These are phyloP conservation scores for Podospora bellae-mahoneyi DNA, from an alignment of 495 filamentous ascomycete species.

Conservation along the genomic window DNA sequence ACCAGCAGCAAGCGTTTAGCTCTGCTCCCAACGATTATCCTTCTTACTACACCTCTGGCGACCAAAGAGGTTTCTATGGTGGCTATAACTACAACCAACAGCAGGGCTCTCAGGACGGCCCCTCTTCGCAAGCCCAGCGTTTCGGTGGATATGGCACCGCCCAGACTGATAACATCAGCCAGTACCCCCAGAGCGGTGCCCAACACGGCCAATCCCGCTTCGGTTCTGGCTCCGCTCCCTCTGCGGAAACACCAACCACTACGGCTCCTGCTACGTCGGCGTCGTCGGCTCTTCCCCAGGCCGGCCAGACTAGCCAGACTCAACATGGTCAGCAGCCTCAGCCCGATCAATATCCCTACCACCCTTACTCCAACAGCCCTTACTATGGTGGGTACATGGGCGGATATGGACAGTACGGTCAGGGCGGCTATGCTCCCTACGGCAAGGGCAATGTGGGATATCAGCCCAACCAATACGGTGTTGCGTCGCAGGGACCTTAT, in stretches of 20 bases:
- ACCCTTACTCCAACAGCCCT: conserved; percentile 77
- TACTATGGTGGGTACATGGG: conserved; percentile 80
- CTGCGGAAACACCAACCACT: conserved; percentile 76
- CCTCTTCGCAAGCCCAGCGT: conserved; percentile 59
- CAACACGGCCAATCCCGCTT: conserved; percentile 32
- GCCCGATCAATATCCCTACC: conserved; percentile 60
- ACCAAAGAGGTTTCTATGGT: conserved; percentile 63
- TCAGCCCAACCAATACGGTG: conserved; percentile 74
- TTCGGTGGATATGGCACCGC: conserved; percentile 70
- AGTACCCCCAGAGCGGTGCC: conserved; percentile 67
- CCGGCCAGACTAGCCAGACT: conserved; percentile 63
- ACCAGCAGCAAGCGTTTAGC: conserved; percentile 57
- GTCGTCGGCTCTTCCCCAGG: conserved; percentile 24
- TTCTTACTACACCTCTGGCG: conserved; percentile 82
- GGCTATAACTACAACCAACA: conserved; percentile 79
- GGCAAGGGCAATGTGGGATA: conserved; percentile 69
- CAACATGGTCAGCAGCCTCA: conserved; percentile 56
- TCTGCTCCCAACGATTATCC: conserved; percentile 78
- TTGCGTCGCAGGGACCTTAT: conserved; percentile 67
- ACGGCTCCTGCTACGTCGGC: conserved; percentile 70
- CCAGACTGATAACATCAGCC: conserved; percentile 68
- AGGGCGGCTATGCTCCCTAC: conserved; percentile 68
- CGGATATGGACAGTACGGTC: conserved; percentile 66
- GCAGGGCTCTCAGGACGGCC: conserved; percentile 60
- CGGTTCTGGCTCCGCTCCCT: conserved; percentile 52